phyloP scores from a whole-genome alignment of 345 rosid genomes.

The Sisymbrium irio region DNA sequence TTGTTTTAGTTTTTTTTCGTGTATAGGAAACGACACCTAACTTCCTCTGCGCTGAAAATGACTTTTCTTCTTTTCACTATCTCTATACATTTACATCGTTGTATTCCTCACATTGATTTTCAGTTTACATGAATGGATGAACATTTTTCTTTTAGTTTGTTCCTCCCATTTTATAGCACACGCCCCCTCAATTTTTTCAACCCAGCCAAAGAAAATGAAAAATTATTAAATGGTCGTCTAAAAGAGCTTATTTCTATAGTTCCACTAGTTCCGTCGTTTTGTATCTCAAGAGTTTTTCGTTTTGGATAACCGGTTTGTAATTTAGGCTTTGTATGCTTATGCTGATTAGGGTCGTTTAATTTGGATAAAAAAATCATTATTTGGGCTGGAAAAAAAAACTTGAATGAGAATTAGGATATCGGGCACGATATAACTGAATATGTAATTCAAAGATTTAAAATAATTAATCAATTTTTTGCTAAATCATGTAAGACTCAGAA shows the following conservation, averaged over 20 bases:
- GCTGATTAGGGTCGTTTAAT: no score
- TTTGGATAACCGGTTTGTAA: no score
- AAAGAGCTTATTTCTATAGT: not conserved
- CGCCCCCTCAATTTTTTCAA: slow-evolving; percentile 7
- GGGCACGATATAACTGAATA: no score
- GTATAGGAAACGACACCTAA: slow-evolving; percentile 28
- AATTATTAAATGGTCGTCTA: not conserved
- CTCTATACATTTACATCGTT: slow-evolving; percentile 10
- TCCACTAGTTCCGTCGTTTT: not conserved
- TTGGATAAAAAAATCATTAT: no score
- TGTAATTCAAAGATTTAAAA: no score
- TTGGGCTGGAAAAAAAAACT: no score
- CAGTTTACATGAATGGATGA: slow-evolving; percentile 3
- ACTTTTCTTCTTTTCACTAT: slow-evolving; percentile 21
- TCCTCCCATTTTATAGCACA: slow-evolving; percentile 26
- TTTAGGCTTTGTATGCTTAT: no score
- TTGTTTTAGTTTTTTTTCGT: not conserved
- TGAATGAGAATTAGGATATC: no score
- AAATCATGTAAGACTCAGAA: no score
- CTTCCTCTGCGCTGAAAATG: slow-evolving; percentile 30
- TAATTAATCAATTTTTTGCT: no score
- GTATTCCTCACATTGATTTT: slow-evolving; percentile 15
- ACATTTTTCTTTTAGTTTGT: not conserved
- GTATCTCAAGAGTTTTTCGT: not conserved
- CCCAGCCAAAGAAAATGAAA: not conserved